A percentile compares a stretch with the other conserved stretches of the same genome.
Conservation (phyloP, 73 alveolate genomes). For the Paramecium bursaria region DNA sequence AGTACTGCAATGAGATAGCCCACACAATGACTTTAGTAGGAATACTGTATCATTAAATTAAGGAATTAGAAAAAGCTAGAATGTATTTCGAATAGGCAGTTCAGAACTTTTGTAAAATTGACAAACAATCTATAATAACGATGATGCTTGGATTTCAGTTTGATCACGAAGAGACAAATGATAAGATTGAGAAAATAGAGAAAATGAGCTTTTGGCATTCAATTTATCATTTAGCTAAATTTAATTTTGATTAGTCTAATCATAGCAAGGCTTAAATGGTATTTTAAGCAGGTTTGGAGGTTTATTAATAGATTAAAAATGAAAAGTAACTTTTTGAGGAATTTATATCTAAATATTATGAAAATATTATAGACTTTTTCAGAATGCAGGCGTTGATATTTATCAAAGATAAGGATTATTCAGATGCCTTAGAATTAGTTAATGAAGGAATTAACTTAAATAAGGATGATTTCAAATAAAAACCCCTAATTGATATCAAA, state of each 20-base stretch:
- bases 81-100: neutral
- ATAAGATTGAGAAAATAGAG: neutral
- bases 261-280: slow-evolving; percentile 5
- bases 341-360: neutral
- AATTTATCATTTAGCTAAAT: neutral
- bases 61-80: slow-evolving; percentile 15
- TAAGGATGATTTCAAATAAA: neutral
- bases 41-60: neutral
- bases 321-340: slow-evolving; percentile 1
- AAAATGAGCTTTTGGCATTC: slow-evolving; percentile 2
- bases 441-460: slow-evolving; percentile 17
- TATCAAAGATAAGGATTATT: neutral
- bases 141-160: neutral
- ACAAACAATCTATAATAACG: neutral
- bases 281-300: neutral
- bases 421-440: neutral
- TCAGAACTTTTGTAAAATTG: neutral
- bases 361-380: neutral
- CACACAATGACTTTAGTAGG: neutral
- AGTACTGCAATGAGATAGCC: neutral
- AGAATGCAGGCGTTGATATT: neutral
- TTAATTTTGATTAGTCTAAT: neutral
- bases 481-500: slow-evolving; percentile 28
- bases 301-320: neutral
- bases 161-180: slow-evolving; percentile 37